A percentile compares a stretch with the other conserved stretches of the same genome.
Evolutionary conservation across 2,329 filamentous ascomycete species (phyloP).

Genomic region (Amesomyces nigricolor): DNA sequence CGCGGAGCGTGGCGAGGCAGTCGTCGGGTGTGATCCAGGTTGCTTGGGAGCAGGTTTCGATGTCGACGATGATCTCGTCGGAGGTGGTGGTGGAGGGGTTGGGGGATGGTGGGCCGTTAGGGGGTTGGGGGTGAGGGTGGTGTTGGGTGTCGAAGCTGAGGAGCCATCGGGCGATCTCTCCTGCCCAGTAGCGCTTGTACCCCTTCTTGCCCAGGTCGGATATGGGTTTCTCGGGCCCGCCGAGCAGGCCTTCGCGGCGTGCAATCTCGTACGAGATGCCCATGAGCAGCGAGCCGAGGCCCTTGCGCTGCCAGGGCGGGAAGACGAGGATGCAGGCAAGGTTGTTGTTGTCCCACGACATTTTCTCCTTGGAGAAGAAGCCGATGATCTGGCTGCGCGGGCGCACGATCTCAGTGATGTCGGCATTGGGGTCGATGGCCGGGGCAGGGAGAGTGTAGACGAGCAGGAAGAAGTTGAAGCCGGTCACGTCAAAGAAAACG

Average conservation of each 20-base stretch:
- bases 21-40: constrained; percentile 86
- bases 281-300: constrained; percentile 84
- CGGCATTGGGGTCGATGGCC: constrained; percentile 9
- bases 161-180: constrained; percentile 71
- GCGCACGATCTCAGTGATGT: constrained; percentile 8
- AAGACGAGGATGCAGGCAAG: constrained; percentile 94
- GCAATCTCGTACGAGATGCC: constrained; percentile 91
- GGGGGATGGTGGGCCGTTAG: not conserved
- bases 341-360: constrained; percentile 98
- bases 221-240: constrained; percentile 90
- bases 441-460: constrained; percentile 59
- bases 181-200: constrained; percentile 81
- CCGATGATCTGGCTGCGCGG: constrained; percentile 62
- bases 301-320: constrained; percentile 89
- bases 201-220: constrained; percentile 77
- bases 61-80: constrained; percentile 50
- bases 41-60: constrained; percentile 65
- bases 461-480: constrained; percentile 91
- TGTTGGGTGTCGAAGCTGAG: constrained; percentile 35
- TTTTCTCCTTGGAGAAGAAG: constrained; percentile 99
- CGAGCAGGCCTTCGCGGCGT: constrained; percentile 72
- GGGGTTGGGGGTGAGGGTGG: not conserved
- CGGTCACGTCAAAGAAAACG: constrained; percentile 92
- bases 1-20: constrained; percentile 68
- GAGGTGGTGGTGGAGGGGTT: not conserved